Evolutionary conservation across 148 eudicot genomes (phyloP), one percentile per base, ranked within the genome.

Genomic region (Cornus controversa): DNA sequence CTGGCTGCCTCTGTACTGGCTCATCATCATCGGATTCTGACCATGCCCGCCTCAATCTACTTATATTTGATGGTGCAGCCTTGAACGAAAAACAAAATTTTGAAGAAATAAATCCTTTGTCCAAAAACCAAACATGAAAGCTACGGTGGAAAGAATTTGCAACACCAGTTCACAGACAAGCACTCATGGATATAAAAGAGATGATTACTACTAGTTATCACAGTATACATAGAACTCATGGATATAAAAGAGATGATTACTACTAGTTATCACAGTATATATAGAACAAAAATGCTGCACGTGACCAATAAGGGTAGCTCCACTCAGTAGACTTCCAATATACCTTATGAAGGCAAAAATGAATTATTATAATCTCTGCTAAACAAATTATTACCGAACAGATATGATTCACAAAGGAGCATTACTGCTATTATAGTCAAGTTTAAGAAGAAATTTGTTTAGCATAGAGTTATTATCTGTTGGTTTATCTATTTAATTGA

Each of bases 1-100:
- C 87, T 36, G 85, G 83, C 66, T 80, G 89, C 84, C 79, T 77
- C 81, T 78, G 76, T 75, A 69, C 67, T 5, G 86, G 89, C 71
- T 91, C 96, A 53, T 95, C 99, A 18, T 95, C 99, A 20, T 94
- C 98, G n/a, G 98, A 95, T 80, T 93, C 99, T 47, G 98, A 90
- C 90, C 83, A 91, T 25, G 91, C 92, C 82, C 84, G 81, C 73
- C 90, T 90, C 79, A 92, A 65, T 24, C 98, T 87, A 82, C 36
- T 87, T 54, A 86, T 74, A 67, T 80, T 82, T 67, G 96, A 77
- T 54, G 89, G 82, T 42, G 87, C 92, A 69, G 72, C 97, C 95
- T 91, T 72, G 28, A 74, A 6, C 60, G 73, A 60, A 29, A 67
- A 54, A 60, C 58, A 45, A 22, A 77, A 65, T 37, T 62, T 18